Evolutionary conservation across 2,329 filamentous ascomycete genomes (phyloP).

Genomic region (Diplodia mutila): DNA sequence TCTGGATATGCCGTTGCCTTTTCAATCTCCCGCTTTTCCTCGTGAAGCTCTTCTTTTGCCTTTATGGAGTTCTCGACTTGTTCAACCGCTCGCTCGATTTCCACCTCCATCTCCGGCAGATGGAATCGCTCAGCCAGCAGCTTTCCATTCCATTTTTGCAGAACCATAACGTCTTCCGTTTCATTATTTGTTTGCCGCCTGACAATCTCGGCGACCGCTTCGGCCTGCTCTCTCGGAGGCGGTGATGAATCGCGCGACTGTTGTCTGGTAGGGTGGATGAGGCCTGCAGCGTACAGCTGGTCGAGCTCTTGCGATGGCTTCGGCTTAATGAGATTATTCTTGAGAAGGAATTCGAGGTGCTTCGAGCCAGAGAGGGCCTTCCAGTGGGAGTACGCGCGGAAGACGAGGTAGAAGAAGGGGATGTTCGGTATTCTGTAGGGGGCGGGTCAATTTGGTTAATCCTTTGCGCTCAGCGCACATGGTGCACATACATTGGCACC

Average conservation of each 20-base stretch:
- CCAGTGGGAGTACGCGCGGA: conserved; percentile 67
- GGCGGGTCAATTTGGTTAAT: conserved; percentile 1
- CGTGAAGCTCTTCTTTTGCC: conserved; percentile 39
- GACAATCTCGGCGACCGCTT: conserved; percentile 44
- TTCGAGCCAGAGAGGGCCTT: conserved; percentile 77
- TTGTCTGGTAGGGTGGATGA: conserved; percentile 49
- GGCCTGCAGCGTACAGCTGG: conserved; percentile 66
- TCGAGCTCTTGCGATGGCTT: conserved; percentile 72
- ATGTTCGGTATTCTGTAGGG: conserved; percentile 78
- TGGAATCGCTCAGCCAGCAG: conserved; percentile 54
- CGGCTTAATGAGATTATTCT: conserved; percentile 69
- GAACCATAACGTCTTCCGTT: conserved; percentile 52
- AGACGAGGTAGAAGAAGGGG: conserved; percentile 94
- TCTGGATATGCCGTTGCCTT: conserved; percentile 34
- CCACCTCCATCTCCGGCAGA: conserved; percentile 57
- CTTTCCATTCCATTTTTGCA: conserved; percentile 56
- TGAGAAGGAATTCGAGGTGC: conserved; percentile 79
- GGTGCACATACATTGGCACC: conserved; percentile 74
- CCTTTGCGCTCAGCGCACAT: conserved; percentile 17
- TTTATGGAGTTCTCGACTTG: conserved; percentile 54
- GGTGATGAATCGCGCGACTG: conserved; percentile 44
- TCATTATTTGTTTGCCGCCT: conserved; percentile 46
- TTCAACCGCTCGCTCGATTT: conserved; percentile 57
- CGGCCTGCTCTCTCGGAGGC: conserved; percentile 44
- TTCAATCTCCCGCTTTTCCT: conserved; percentile 45